Percentiles rank a stretch among this genome's conserved stretches.
These are phyloP conservation scores for Parafenestella ontariensis DNA, from an alignment of 2,329 filamentous ascomycete species.

Conservation along the genomic window DNA sequence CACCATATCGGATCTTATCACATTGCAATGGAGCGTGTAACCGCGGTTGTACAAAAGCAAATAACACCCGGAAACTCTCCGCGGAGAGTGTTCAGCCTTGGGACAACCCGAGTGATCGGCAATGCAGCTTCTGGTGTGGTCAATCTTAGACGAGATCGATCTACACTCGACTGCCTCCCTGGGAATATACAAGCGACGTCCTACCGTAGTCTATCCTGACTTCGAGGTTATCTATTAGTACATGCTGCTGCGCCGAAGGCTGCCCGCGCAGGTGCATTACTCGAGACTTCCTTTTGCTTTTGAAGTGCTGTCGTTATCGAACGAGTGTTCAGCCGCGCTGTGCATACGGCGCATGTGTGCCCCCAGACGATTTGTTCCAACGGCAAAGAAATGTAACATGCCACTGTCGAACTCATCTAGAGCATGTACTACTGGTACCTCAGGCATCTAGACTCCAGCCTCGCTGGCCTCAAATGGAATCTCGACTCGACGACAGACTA, in stretches of 20 bases:
- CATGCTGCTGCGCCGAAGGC: background rate
- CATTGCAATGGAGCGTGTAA: background rate
- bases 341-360: background rate
- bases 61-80: background rate
- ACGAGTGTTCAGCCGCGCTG: background rate
- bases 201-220: slow-evolving; percentile 1
- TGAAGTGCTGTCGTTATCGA: background rate
- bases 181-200: background rate
- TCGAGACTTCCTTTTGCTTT: background rate
- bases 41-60: background rate
- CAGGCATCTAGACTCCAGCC: slow-evolving; percentile 15
- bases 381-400: background rate
- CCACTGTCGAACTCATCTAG: background rate
- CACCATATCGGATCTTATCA: background rate
- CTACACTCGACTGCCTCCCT: background rate
- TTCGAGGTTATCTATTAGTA: background rate
- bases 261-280: background rate
- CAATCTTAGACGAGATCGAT: slow-evolving; percentile 1
- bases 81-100: background rate
- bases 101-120: background rate
- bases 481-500: background rate
- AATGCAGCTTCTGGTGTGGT: background rate
- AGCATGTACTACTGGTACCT: background rate
- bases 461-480: background rate
- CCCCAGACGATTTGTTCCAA: background rate